Evolutionary conservation across 2,329 filamentous ascomycete species (phyloP).

Genomic region (Didymella keratinophila): DNA sequence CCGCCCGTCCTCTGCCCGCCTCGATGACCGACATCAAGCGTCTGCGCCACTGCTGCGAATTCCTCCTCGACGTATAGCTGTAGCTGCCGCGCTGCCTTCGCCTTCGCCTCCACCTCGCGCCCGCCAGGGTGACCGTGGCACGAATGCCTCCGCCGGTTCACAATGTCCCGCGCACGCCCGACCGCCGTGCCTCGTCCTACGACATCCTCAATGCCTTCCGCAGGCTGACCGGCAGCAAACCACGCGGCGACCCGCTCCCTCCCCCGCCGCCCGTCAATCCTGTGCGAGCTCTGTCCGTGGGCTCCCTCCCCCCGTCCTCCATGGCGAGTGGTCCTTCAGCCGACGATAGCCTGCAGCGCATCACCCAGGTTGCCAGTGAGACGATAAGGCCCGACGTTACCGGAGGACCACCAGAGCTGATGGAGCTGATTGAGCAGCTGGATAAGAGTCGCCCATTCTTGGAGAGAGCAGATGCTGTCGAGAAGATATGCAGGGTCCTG

Average conservation of each 20-base stretch:
- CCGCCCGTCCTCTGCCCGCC: conserved; percentile 6
- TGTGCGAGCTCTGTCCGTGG: conserved; percentile 41
- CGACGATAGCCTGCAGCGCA: conserved; percentile 40
- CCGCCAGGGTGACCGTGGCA: conserved; percentile 21
- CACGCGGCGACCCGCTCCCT: conserved; percentile 46
- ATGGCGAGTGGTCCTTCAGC: conserved; percentile 34
- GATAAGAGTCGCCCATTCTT: conserved; percentile 34
- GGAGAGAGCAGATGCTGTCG: conserved; percentile 43
- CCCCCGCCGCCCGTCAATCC: conserved; percentile 44
- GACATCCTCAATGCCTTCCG: conserved; percentile 50
- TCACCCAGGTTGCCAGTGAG: conserved; percentile 34
- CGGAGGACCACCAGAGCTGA: conserved; percentile 50
- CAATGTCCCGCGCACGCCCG: conserved; percentile 49
- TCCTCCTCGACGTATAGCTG: conserved; percentile 4
- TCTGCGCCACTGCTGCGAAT: conserved; percentile 25
- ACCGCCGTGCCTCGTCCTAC: conserved; percentile 50
- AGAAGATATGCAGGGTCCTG: conserved; percentile 46
- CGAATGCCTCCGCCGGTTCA: conserved; percentile 51
- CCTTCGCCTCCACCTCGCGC: conserved; percentile 2
- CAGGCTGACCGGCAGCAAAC: conserved; percentile 46
- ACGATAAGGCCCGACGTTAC: conserved; percentile 32
- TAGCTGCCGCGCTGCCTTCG: conserved; percentile 2
- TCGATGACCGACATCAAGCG: conserved; percentile 18
- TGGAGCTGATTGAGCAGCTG: conserved; percentile 43
- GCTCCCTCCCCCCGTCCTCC: conserved; percentile 31